Conservation (phyloP, 495 filamentous ascomycete species). For the Cercophora scortea region DNA sequence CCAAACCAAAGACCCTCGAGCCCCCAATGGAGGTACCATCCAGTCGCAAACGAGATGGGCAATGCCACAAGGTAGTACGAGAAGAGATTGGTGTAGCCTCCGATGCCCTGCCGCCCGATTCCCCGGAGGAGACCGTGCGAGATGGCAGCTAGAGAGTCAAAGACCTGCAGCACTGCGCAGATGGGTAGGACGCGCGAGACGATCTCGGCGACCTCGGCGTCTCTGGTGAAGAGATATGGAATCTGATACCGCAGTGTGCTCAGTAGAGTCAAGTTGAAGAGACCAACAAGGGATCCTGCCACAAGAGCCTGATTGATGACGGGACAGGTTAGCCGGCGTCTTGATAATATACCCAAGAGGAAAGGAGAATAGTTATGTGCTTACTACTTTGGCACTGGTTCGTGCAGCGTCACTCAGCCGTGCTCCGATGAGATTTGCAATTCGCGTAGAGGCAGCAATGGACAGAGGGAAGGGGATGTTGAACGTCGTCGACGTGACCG, state of each 20-base stretch:
- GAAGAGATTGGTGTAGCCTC: conserved; percentile 67
- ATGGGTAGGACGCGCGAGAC: conserved; percentile 62
- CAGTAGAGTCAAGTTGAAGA: conserved; percentile 62
- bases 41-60: conserved; percentile 64
- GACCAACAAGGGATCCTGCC: conserved; percentile 47
- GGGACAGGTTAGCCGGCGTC: too few relatives aligned
- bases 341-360: too few relatives aligned
- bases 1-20: conserved; percentile 68
- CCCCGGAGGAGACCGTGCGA: conserved; percentile 72
- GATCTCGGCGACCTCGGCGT: conserved; percentile 61
- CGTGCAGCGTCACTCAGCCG: conserved; percentile 55
- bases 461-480: conserved; percentile 49
- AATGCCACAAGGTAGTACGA: conserved; percentile 75
- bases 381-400: conserved; percentile 47
- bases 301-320: conserved; percentile 6
- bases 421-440: conserved; percentile 53
- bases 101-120: conserved; percentile 67
- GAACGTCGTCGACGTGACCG: conserved; percentile 40
- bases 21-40: conserved; percentile 60
- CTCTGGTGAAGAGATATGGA: conserved; percentile 64
- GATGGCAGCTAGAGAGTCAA: conserved; percentile 64
- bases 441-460: conserved; percentile 46
- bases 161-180: conserved; percentile 70
- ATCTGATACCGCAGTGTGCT: conserved; percentile 46
- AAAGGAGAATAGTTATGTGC: background rate